Percentiles rank a stretch among this genome's conserved stretches.
Conservation (phyloP, 371 early-diverging fungal species). For the Actinomucor elegans region DNA sequence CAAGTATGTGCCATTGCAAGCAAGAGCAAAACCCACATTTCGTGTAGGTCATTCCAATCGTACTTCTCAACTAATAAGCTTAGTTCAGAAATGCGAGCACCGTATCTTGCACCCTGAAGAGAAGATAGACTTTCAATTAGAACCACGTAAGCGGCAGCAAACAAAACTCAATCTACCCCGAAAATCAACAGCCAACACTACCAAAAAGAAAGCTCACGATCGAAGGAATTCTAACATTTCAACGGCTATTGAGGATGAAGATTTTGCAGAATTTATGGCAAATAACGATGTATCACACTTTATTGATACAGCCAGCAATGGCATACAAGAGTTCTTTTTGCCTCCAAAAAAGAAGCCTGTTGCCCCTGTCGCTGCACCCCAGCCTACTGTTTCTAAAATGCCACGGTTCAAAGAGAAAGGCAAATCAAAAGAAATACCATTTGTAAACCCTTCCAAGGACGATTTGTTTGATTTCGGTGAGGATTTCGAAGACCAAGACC, state of each 20-base stretch:
- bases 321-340: neutral
- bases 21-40: neutral
- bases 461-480: no score
- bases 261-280: conserved; percentile 7
- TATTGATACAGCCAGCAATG: neutral
- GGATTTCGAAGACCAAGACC: no score
- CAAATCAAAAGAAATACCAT: neutral
- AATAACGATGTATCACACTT: neutral
- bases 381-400: no score
- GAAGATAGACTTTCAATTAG: neutral
- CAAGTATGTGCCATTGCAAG: conserved; percentile 24
- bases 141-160: neutral
- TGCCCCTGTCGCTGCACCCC: no score
- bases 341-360: neutral
- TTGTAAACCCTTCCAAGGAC: no score
- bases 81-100: conserved; percentile 33
- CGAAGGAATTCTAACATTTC: neutral
- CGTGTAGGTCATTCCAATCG: conserved; percentile 30
- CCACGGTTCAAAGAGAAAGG: no score
- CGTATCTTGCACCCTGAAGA: conserved; percentile 27
- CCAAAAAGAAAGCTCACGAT: neutral
- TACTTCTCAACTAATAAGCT: conserved; percentile 17
- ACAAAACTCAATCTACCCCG: conserved; percentile 5
- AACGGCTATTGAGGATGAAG: neutral
- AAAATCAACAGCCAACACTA: neutral